Base-by-base conservation (phyloP, 139 green algal species). In the Astrephomene gubernaculifera region DNA sequence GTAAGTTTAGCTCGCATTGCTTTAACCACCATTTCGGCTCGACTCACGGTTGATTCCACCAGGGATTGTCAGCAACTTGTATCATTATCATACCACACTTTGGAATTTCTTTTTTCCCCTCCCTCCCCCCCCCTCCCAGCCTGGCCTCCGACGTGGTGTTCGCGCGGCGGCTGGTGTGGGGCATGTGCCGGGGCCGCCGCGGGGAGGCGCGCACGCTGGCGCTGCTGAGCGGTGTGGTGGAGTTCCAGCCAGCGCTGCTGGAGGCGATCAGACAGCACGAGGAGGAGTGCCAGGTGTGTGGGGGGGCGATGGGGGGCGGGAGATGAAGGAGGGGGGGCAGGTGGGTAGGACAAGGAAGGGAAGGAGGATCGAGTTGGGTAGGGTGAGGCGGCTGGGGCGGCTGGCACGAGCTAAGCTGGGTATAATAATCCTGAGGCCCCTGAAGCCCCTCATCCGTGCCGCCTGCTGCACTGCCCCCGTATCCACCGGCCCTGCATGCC, bases 151-250 rank as follows among this genome's bases (percentile, higher is more conserved):
- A 80, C 45, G 9, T n/a, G 3, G 52, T 49, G 17, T 80, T 80
- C 31, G 45, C 49, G 19, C 72, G 72, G 49, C 72, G 72, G 72
- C 72, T 80, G 49, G 72, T 80, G 49, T 80, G 72, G 72, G 72
- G 72, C 49, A 67, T 39, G 12, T 80, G 72, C 45, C 72, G 72
- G 49, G 72, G 72, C 72, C 72, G 72, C 49, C 72, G 72, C 21
- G 14, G 29, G 31, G 72, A 80, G 24, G 72, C 72, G 7, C n/a
- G 49, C 22, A 31, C 44, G 17, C 8, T 80, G 44, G 49, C 72
- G 24, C 72, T 80, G 45, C 52, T 80, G 29, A 67, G 45, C 45
- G 72, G 72, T 2, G 72, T 80, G 33, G 49, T 67, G 72, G 72
- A 80, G 72, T 80, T 80, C 49, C 72, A 80, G 52, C 49, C 72